Percentiles rank a stretch among this genome's conserved stretches.
Conservation (phyloP, 306 rosid species). For the Begonia loranthoides region DNA sequence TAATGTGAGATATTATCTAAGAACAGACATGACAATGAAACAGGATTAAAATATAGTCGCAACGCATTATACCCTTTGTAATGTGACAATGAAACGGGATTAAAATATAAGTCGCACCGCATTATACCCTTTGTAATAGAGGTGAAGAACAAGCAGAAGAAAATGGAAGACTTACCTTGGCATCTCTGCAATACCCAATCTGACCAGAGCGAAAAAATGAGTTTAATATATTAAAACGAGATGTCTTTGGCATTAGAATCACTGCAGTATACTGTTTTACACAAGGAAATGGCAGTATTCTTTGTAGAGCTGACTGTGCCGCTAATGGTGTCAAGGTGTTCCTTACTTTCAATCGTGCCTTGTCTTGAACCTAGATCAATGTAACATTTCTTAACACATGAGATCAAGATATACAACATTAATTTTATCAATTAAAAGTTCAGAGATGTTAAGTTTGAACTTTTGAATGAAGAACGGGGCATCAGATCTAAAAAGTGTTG, state of each 20-base stretch:
- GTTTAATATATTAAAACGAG: conserved; percentile 39
- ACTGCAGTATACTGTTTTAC: conserved; percentile 71
- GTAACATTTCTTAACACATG: background rate
- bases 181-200: conserved; percentile 30
- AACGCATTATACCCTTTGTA: conserved; percentile 4
- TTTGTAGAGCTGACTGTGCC: conserved; percentile 57
- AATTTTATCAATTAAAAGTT: no score
- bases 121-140: background rate
- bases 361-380: conserved; percentile 52
- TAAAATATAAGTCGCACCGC: background rate
- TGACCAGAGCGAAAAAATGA: conserved; percentile 37
- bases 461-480: background rate
- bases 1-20: no score
- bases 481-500: background rate
- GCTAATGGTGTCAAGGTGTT: conserved; percentile 43
- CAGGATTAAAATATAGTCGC: no score
- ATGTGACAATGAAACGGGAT: no score
- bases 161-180: conserved; percentile 36
- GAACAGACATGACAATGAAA: no score
- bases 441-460: background rate
- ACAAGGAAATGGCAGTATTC: conserved; percentile 76
- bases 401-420: background rate
- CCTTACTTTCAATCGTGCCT: conserved; percentile 67
- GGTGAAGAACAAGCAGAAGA: no score
- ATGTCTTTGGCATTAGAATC: conserved; percentile 62